Evolutionary conservation across 139 green algal genomes (phyloP), one percentile per base, ranked within the genome.

Genomic region (Chlamydomonas incerta): DNA sequence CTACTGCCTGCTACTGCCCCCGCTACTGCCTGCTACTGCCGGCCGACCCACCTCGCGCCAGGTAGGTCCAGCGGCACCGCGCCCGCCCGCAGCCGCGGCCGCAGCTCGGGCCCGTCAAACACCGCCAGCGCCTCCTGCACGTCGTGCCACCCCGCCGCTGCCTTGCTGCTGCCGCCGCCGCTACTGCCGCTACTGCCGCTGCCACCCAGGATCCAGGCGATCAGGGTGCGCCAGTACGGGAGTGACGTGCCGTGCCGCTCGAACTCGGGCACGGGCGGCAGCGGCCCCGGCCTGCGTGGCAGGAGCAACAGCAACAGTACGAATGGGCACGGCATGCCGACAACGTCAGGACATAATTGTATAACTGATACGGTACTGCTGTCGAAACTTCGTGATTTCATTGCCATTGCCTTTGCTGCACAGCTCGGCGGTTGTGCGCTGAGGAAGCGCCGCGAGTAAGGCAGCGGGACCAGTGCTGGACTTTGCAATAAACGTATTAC

Each of bases 121-220:
- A 88, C 77, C 29, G 28, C 17, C 35, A 87, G 74, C 9, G 75
- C 87, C 52, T 55, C 10, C 15, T 67, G 52, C 29, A 87, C 80
- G 65, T 87, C 77, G 2, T 24, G 10, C 70, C 50, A 20, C 28
- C 31, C 67, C 65, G 31, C 74, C 37, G 82, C 87, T 71, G 21
- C 18, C 33, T 2, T 11, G 26, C 60, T 23, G 60, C 24, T 15
- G 2, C 60, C 23, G 55, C 18, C 55, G 55, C 55, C 18, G 55
- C 55, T 20, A 10, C 55, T 20, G 55, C 55, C 18, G 20, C 55
- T 60, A 10, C 55, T 2, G 20, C 55, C 18, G 55, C 18, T 60
- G 55, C 47, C 76, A 17, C 35, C 63, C 18, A 69, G 26, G 34
- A 88, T 1, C 66, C 71, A 72, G 28, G 34, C 29, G 9, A 14